Base-by-base conservation (phyloP, 768 basidiomycete genomes). In the Podaxis sp. region DNA sequence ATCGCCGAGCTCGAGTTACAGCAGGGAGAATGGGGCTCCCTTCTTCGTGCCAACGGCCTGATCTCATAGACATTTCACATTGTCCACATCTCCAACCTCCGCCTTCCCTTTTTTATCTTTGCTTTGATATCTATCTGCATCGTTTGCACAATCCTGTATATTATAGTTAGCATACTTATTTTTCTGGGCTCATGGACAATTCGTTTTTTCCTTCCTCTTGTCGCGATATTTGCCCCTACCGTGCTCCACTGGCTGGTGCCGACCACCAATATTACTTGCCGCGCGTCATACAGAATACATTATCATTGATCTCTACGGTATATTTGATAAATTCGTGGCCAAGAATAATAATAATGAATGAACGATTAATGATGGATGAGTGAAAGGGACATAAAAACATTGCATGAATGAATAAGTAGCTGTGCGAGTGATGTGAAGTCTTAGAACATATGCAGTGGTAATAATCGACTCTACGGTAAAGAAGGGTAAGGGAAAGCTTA, bases 11-110 rank as follows among this genome's bases (percentile, higher is more conserved):
- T 82, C 37, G 89, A 93, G 73, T 75, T 87, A 67, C 88, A 94
- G 73, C 84, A 85, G 63, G 89, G 93, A 73, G 90, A 94, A 91
- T 92, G 90, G 88, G 84, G 82, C 56, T 79, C 80, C 55, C 76
- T 93, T 60, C 79, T 92, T 56, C 77, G 79, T 66, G 73, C 76
- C 54, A 77, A 84, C 67, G 80, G 80, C 61, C 74, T 83, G 17
- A 77, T 82, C 65, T 67, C 71, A 41, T 68, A 65, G 68, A 26
- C 30, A n/a, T 46, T 5, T 38, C 24, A 38, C 10, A 22, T 36
- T 12, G 10, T 2, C 20, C 28, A 38, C 33, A 38, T 7, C 30
- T 15, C 13, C 15, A 24, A 41, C 46, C 55, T 13, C 56, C 30
- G 11, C 58, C 46, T 56, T 12, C 10, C 46, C 56, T 44, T 63